These are phyloP conservation scores for Cyclostephanos invisitatus DNA, from an alignment of 108 stramenopile species.

Conservation along the genomic window DNA sequence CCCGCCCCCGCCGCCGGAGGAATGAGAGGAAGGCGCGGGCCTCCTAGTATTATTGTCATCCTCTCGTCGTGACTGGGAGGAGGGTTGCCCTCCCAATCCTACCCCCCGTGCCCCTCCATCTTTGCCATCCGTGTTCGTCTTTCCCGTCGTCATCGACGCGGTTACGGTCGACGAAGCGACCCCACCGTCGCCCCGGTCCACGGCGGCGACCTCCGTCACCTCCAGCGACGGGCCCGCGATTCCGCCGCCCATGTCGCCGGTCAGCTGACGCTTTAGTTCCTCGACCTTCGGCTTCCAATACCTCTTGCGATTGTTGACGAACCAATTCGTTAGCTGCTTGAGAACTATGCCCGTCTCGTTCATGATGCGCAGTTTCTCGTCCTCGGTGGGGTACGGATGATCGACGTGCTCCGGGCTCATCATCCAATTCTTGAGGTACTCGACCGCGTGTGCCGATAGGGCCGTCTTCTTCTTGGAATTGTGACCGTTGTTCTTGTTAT, in stretches of 20 bases:
- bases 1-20: neutral
- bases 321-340: slow-evolving; percentile 62
- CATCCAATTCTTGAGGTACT: slow-evolving; percentile 58
- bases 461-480: slow-evolving; percentile 40
- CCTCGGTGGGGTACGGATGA: slow-evolving; percentile 61
- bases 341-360: slow-evolving; percentile 45
- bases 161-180: too few species aligned
- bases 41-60: too few species aligned
- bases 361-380: slow-evolving; percentile 50
- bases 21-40: neutral
- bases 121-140: too few species aligned
- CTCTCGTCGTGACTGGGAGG: slow-evolving; percentile 8
- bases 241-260: neutral
- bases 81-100: slow-evolving; percentile 7
- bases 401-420: slow-evolving; percentile 50
- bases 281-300: slow-evolving; percentile 57
- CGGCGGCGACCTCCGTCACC: slow-evolving; percentile 6
- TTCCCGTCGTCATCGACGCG: too few species aligned
- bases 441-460: slow-evolving; percentile 38
- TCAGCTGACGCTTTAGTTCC: slow-evolving; percentile 27
- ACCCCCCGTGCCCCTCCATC: too few species aligned
- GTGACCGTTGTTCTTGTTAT: neutral
- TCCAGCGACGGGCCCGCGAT: neutral
- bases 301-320: slow-evolving; percentile 57
- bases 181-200: slow-evolving; percentile 1